phyloP scores from a whole-genome alignment of 2,329 filamentous ascomycete species.

The Claviceps pusilla region DNA sequence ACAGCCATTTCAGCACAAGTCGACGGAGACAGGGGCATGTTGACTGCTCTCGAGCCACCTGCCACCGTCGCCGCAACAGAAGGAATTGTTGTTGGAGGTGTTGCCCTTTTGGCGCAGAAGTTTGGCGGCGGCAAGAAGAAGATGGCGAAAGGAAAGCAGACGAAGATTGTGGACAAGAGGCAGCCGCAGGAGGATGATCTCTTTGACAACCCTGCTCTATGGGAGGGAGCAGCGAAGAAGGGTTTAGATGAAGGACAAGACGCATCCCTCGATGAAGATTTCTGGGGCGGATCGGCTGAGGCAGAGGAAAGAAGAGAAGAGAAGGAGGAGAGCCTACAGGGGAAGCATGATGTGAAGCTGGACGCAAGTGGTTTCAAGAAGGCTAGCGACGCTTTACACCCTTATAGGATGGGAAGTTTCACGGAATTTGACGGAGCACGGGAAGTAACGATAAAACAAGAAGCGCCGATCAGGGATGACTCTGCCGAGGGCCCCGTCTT shows the following conservation, averaged over 20 bases:
- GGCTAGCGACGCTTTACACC: slow-evolving; percentile 7
- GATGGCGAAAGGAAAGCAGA: slow-evolving; percentile 12
- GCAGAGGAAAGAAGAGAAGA: slow-evolving; percentile 3
- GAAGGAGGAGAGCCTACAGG: slow-evolving; percentile 3
- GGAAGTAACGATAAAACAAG: slow-evolving; percentile 13
- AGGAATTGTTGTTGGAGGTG: slow-evolving; percentile 12
- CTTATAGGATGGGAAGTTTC: slow-evolving; percentile 8
- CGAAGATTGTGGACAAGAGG: slow-evolving; percentile 26
- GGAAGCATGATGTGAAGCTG: background rate
- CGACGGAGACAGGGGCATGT: background rate
- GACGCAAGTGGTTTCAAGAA: background rate
- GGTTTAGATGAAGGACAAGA: slow-evolving; percentile 12
- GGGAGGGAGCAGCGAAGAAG: slow-evolving; percentile 29
- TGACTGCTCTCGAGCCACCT: slow-evolving; percentile 13
- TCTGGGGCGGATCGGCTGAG: slow-evolving; percentile 15
- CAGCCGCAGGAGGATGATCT: slow-evolving; percentile 25
- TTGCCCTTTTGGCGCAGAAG: slow-evolving; percentile 21
- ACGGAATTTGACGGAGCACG: slow-evolving; percentile 10
- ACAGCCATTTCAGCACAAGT: background rate
- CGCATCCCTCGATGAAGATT: slow-evolving; percentile 11
- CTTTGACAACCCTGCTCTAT: slow-evolving; percentile 29
- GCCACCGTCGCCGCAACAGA: slow-evolving; percentile 10
- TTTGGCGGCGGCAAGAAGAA: slow-evolving; percentile 16
- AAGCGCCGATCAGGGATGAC: slow-evolving; percentile 13
- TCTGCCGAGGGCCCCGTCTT: slow-evolving; percentile 25